Base-by-base conservation (phyloP, 805 yeast species). In the Nakazawaea sp. region DNA sequence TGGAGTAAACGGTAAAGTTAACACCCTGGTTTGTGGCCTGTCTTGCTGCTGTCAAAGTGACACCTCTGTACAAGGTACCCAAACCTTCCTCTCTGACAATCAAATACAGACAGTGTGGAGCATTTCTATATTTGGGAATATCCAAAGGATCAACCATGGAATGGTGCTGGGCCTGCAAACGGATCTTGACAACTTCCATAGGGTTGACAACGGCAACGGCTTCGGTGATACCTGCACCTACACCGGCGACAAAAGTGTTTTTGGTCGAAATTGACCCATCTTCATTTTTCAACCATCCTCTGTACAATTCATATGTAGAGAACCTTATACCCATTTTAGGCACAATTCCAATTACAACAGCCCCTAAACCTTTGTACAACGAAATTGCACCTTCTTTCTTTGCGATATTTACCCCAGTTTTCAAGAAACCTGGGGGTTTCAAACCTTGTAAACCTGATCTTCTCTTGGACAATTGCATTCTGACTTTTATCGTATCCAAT, bases 21-120 rank as follows among this genome's bases (percentile, higher is more conserved):
- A 94, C 97, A 68, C 97, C 98, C 66, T 90, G 98, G 68, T 90
- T 90, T 42, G 96, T 81, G 20, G 97, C 97, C 62, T 90, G 98
- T 68, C 98, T 79, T 21, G 96, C 95, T 27, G 97, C 96, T 24
- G 98, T 90, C 54, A 90, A 76, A 2, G 89, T 75, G 19, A 90
- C 97, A 56, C 98, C 98, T 58, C 96, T 75, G 69, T 90, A 90
- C 43, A 90, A 64, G 8, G 96, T 85, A 35, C 73, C 71, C 50
- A 85, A 68, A 33, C 98, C 98, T 67, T 90, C 98, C 61, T 90
- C 97, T 51, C 74, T 81, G 45, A 82, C 75, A 51, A 92, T 83
- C 25, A 87, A 68, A 55, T 79, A 78, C 19, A 84, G 79, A 32
- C 95, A 92, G 62, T 90, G 98, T 12, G 87, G 81, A 12, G 97